phyloP scores from a whole-genome alignment of 352 stramenopile species.

The Pythium phragmiticola region DNA sequence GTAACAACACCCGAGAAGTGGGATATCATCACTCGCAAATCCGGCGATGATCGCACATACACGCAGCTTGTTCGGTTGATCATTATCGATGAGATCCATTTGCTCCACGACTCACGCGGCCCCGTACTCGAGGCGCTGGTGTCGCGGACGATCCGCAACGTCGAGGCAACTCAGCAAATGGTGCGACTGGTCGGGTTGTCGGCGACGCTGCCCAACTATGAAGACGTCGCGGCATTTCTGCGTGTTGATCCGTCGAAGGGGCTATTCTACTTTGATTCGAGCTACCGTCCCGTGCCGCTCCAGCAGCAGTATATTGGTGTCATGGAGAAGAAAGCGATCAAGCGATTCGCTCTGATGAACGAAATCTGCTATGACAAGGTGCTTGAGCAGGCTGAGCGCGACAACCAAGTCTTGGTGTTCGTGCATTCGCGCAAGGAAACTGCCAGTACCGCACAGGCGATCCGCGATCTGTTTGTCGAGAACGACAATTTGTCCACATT shows the following conservation, averaged over 20 bases:
- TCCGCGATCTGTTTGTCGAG: constrained; percentile 95
- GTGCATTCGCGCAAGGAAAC: constrained; percentile 99
- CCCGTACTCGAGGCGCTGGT: constrained; percentile 98
- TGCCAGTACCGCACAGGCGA: constrained; percentile 94
- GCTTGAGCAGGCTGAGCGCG: constrained; percentile 89
- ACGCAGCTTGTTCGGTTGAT: constrained; percentile 98
- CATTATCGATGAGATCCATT: constrained; percentile 99
- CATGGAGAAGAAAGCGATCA: constrained; percentile 99
- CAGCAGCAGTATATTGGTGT: constrained; percentile 99
- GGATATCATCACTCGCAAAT: constrained; percentile 99
- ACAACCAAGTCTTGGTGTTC: constrained; percentile 99
- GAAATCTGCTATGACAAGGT: constrained; percentile 99
- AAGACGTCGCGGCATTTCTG: constrained; percentile 98
- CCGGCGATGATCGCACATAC: constrained; percentile 95
- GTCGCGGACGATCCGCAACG: constrained; percentile 95
- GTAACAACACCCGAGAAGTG: constrained; percentile 99
- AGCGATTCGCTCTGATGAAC: constrained; percentile 99
- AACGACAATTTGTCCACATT: constrained; percentile 94
- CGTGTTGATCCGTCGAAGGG: constrained; percentile 97
- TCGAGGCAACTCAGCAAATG: constrained; percentile 97
- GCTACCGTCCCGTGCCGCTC: constrained; percentile 97
- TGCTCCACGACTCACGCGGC: constrained; percentile 98
- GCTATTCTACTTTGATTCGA: constrained; percentile 99
- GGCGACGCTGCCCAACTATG: constrained; percentile 99
- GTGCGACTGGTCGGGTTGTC: constrained; percentile 97